Evolutionary conservation across 1,284 basidiomycete species (phyloP).

Genomic region (Ceratobasidium theobromae): DNA sequence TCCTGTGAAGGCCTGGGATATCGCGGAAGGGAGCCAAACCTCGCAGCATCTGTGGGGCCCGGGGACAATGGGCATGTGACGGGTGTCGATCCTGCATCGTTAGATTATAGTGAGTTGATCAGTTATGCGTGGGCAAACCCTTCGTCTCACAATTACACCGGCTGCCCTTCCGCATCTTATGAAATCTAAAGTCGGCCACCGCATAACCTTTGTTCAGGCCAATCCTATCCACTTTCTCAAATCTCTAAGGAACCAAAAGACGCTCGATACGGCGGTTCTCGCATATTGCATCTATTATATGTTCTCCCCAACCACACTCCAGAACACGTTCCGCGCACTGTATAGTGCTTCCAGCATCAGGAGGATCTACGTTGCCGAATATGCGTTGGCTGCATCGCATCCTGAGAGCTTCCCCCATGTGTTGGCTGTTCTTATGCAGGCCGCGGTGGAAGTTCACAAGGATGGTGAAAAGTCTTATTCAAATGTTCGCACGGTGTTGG

Average conservation of each 20-base stretch:
- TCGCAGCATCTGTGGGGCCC: slow-evolving; percentile 52
- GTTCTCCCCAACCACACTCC: slow-evolving; percentile 43
- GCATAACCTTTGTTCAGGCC: slow-evolving; percentile 46
- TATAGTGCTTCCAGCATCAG: slow-evolving; percentile 37
- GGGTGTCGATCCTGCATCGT: slow-evolving; percentile 48
- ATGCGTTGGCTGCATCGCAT: slow-evolving; percentile 41
- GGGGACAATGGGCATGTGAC: slow-evolving; percentile 47
- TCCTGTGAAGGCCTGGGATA: slow-evolving; percentile 44
- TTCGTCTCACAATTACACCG: no score
- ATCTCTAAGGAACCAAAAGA: slow-evolving; percentile 33
- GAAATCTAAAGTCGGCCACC: slow-evolving; percentile 43
- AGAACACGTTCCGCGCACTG: slow-evolving; percentile 44
- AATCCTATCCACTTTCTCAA: slow-evolving; percentile 44
- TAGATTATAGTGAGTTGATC: slow-evolving; percentile 45
- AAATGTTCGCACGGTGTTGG: slow-evolving; percentile 49
- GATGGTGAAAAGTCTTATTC: slow-evolving; percentile 38
- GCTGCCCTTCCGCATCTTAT: slow-evolving; percentile 47
- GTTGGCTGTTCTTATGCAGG: slow-evolving; percentile 48
- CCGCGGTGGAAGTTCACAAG: slow-evolving; percentile 46
- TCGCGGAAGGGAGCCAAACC: slow-evolving; percentile 42
- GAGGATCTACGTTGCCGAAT: slow-evolving; percentile 48
- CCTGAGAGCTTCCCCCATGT: slow-evolving; percentile 44
- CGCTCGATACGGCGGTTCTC: slow-evolving; percentile 46
- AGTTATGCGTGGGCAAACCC: background rate
- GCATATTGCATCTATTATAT: slow-evolving; percentile 51